Conservation (phyloP, 2,329 filamentous ascomycete species). For the Plenodomus tracheiphilus region DNA sequence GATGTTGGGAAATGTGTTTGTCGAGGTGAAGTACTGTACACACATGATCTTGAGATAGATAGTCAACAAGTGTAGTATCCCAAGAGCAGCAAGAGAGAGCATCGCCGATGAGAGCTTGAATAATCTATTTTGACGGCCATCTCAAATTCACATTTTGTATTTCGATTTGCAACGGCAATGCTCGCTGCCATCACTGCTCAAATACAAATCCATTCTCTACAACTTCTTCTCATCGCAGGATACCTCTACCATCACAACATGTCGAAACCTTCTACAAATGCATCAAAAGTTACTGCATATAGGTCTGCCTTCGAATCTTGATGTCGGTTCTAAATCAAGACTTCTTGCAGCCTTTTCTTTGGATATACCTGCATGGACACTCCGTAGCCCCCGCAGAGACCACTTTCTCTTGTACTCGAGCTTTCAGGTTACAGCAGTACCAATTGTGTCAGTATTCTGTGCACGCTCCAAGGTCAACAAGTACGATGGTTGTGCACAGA, state of each 20-base stretch:
- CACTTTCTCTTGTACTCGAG: no score
- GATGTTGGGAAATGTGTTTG: no score
- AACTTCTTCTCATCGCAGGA: not conserved
- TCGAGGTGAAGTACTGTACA: no score
- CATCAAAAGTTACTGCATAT: slow-evolving; percentile 47
- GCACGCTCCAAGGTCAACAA: no score
- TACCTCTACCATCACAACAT: slow-evolving; percentile 32
- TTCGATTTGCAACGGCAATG: slow-evolving; percentile 16
- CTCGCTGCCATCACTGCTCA: slow-evolving; percentile 21
- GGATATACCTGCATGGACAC: no score
- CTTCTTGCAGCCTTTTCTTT: slow-evolving; percentile 47
- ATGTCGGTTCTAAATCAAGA: slow-evolving; percentile 39
- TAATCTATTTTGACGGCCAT: not conserved
- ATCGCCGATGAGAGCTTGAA: not conserved
- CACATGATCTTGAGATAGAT: no score
- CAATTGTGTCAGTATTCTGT: no score
- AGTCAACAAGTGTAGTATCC: no score
- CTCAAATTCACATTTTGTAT: not conserved
- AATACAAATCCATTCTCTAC: slow-evolving; percentile 6
- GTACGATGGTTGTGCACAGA: no score
- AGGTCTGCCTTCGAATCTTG: slow-evolving; percentile 46
- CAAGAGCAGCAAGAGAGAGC: no score
- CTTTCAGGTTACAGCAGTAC: no score
- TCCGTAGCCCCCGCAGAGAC: no score
- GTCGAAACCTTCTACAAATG: slow-evolving; percentile 23